Base-by-base conservation (phyloP, 345 rosid species). In the Salix purpurea region DNA sequence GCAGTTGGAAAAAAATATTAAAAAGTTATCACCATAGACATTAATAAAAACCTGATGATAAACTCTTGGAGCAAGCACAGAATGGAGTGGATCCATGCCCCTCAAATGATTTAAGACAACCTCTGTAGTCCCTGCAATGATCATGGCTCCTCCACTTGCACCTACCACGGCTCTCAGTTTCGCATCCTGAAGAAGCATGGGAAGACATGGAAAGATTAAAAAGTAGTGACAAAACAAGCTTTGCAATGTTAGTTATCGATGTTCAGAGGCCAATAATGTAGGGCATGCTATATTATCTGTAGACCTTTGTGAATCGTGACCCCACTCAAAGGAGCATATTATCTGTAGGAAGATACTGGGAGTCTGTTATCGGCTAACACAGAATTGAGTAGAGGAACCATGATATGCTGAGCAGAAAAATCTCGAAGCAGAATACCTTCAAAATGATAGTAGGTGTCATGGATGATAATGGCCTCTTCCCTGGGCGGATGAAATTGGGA, bases 391-490 rank as follows among this genome's bases (percentile, higher is more conserved):
- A 11, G 50, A 44, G 16, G 16, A 44, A 44, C 50, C 50, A 44
- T 44, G 15, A 0, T 44, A 44, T 44, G 50, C 1, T 44, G 50
- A 13, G 16, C 13, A 44, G 16, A 44, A 62, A 52, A 56, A 26
- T 11, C 50, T 44, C 0, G 16, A 44, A 44, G 50, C 50, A 36
- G 68, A 32, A 40, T 39, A 86, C 93, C 88, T 90, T 84, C 68
- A 87, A 71, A n/a, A 91, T 76, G 65, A 91, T 85, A 24, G 88
- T 86, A 7, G 96, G 92, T 21, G 90, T 10, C 91, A 89, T 89
- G 65, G 96, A 87, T 13, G 92, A 89, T 67, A 91, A 77, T 9
- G 93, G 91, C 77, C 96, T 80, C 82, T 89, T 91, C 6, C 89
- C 85, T 0, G 92, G 93, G 18, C 82, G 81, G 70, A 91, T 60